Evolutionary conservation across 139 green algal species (phyloP).

Genomic region (Limnomonas spitsbergensis): DNA sequence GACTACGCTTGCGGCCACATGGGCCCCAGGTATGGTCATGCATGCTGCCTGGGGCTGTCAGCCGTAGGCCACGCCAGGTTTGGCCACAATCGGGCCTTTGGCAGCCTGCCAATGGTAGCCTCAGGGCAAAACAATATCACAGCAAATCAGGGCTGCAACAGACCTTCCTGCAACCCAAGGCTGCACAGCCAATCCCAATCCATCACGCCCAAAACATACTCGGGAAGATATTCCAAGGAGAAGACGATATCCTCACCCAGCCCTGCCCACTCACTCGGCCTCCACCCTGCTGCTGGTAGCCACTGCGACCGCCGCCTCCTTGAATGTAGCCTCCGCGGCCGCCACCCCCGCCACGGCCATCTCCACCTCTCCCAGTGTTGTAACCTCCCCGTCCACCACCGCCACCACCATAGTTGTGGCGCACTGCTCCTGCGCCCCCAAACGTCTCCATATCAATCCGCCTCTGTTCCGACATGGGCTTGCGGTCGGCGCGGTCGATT

Average conservation of each 20-base stretch:
- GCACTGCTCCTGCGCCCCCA: slow-evolving; percentile 54
- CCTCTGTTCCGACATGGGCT: slow-evolving; percentile 61
- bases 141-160: too few relatives aligned
- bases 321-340: background rate
- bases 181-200: too few relatives aligned
- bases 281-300: background rate
- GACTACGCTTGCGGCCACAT: too few relatives aligned
- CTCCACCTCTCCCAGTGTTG: slow-evolving; percentile 19
- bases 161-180: too few relatives aligned
- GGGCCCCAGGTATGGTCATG: too few relatives aligned
- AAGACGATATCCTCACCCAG: background rate
- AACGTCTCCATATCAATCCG: slow-evolving; percentile 85
- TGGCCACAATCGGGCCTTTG: too few relatives aligned
- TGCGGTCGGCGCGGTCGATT: slow-evolving; percentile 53
- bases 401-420: slow-evolving; percentile 31
- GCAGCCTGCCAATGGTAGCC: too few relatives aligned
- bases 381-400: slow-evolving; percentile 28
- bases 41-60: too few relatives aligned
- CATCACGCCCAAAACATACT: too few relatives aligned
- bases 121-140: too few relatives aligned
- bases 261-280: background rate
- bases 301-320: background rate
- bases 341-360: background rate
- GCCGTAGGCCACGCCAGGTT: too few relatives aligned
- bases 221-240: background rate